Evolutionary conservation across 2,329 filamentous ascomycete species (phyloP), one percentile per base, ranked within the genome.

Genomic region (Colletotrichum lini): DNA sequence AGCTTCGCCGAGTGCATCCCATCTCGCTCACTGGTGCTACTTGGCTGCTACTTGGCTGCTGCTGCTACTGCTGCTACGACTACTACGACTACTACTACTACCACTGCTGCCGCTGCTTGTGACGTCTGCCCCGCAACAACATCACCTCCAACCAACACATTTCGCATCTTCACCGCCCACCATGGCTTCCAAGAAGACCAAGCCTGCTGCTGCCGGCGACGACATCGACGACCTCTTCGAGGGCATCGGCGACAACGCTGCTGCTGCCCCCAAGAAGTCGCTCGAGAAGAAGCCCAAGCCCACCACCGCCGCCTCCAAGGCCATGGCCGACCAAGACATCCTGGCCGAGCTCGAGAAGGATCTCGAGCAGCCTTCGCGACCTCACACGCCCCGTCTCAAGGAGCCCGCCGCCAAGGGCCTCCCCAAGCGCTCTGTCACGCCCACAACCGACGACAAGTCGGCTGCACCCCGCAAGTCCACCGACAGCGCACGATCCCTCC

Each of bases 321-420:
- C 83, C 62, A 82, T 82, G 78, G 78, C 80, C 76, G 88, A 92
- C 77, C 88, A 94, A 76, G 95, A 98, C 79, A 90, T 96, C 69
- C 88, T 98, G 49, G 95, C 95, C 73, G 95, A 98, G 77, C 89
- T 98, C 72, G 94, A 97, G 80, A 91, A 92, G 64, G 73, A 74
- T 35, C 60, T 73, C 23, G 71, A 93, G 80, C 86, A 92, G 78
- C 88, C 93, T 42, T 91, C 91, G 74, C 91, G 95, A 58, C 94
- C 96, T 18, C 92, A 94, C 77, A 98, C 96, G 1, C 96, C 96
- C 49, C 93, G 94, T 75, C 81, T 90, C 79, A 88, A 89, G 75
- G 90, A 87, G 72, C 81, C 84, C 67, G 81, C 83, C 21, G 79
- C 82, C 47, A 82, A 82, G 74, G 79, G 81, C 42, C 84, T 85